phyloP scores from a whole-genome alignment of 2,329 filamentous ascomycete genomes.

The Penicillium janthinellum region DNA sequence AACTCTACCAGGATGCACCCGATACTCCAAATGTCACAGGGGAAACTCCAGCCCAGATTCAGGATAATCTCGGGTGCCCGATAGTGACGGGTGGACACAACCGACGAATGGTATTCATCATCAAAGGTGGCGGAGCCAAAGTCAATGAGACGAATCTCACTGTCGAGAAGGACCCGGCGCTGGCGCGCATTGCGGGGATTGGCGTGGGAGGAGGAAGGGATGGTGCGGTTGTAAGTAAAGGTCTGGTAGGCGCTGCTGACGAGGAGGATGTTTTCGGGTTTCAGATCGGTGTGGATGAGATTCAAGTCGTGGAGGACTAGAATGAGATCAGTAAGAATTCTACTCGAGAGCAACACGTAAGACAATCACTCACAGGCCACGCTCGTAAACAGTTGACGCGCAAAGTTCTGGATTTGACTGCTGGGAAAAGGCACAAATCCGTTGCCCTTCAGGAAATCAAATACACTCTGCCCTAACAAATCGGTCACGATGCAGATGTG shows the following conservation, averaged over 20 bases:
- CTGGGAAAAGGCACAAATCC: conserved; percentile 95
- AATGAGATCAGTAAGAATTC: conserved; percentile 30
- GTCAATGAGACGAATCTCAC: conserved; percentile 68
- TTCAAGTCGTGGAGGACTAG: conserved; percentile 93
- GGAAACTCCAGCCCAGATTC: conserved; percentile 68
- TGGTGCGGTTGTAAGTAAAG: conserved; percentile 69
- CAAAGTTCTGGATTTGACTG: conserved; percentile 97
- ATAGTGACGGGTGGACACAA: conserved; percentile 68
- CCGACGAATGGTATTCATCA: conserved; percentile 68
- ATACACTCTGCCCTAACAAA: conserved; percentile 88
- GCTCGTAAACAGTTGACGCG: conserved; percentile 93
- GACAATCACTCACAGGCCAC: conserved; percentile 78
- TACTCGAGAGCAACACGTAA: neutral
- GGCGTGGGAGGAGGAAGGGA: conserved; percentile 64
- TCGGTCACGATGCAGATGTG: conserved; percentile 88
- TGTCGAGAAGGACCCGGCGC: conserved; percentile 64
- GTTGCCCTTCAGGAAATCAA: conserved; percentile 96
- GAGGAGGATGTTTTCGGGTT: conserved; percentile 69
- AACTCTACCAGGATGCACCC: conserved; percentile 70
- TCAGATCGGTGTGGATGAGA: conserved; percentile 85
- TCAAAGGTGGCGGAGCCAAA: conserved; percentile 70
- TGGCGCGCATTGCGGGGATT: conserved; percentile 61
- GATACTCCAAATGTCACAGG: conserved; percentile 71
- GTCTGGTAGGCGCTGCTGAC: conserved; percentile 67
- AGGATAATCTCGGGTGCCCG: conserved; percentile 69